Base-by-base conservation (phyloP, 1,139 yeast genomes). In the Candida sp. region DNA sequence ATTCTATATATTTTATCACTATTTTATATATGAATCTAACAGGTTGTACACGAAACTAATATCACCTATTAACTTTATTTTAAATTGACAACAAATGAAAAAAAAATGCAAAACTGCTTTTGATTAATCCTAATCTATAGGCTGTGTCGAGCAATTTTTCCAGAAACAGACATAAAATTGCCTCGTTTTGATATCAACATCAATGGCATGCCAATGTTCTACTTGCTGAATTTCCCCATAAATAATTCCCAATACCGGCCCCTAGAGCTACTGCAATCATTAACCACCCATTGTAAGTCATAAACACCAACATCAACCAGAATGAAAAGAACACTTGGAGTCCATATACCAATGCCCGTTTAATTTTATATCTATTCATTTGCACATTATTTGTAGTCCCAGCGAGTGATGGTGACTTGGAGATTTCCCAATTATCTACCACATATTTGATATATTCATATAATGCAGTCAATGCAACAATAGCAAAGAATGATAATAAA, bases 281-380 rank as follows among this genome's bases (percentile, higher is more conserved):
- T 41, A 82, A 75, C 89, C 90, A 87, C 4, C 93, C 89, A 58
- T 87, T 86, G 59, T 84, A 87, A 4, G 91, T 85, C 95, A 87
- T 87, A 55, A 86, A 87, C 1, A 87, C 79, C 54, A 85, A 73
- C 95, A 87, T 87, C 52, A 87, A 64, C 71, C 84, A 68, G 55
- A 86, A 85, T 2, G 95, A 84, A 58, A 83, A 86, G 4, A 87
- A 86, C 11, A 87, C 91, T 57, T 85, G 91, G 12, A 79, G 48
- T 1, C 87, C 95, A 57, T 88, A 87, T 33, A 79, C 57, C 21
- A 72, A 40, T 33, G 84, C 60, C 54, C 65, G 63, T 49, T 66
- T 63, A 38, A 68, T 43, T 47, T 60, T 68, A 50, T 51, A 60
- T 23, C 45, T 46, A 5, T 51, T 51, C 9, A 58, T 44, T 30